phyloP scores from a whole-genome alignment of 257 asterid species.

The Fraxinus anomala region DNA sequence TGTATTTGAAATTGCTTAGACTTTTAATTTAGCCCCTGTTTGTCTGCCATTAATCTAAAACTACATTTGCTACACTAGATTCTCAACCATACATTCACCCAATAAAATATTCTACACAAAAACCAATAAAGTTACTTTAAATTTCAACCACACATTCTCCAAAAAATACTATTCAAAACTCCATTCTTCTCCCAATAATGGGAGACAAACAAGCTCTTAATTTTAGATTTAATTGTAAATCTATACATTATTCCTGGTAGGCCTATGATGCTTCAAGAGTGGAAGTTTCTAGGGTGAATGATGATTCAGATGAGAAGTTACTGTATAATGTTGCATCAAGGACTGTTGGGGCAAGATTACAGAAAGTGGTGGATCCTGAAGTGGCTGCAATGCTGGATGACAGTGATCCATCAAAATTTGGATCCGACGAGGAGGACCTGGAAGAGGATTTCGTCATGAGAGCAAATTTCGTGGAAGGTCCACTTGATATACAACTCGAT shows the following conservation, averaged over 20 bases:
- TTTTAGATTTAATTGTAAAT: slow-evolving; percentile 3
- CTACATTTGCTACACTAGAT: no score
- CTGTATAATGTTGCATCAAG: slow-evolving; percentile 59
- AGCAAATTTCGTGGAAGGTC: slow-evolving; percentile 68
- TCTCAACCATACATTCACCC: no score
- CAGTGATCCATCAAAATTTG: slow-evolving; percentile 53
- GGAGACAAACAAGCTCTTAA: no score
- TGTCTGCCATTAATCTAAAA: no score
- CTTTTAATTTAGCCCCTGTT: neutral
- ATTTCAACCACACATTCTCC: no score
- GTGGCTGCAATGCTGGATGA: slow-evolving; percentile 75
- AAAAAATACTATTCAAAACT: no score
- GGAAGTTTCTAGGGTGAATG: slow-evolving; percentile 48
- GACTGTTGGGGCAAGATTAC: slow-evolving; percentile 54
- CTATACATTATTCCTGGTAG: slow-evolving; percentile 35
- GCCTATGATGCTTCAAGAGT: slow-evolving; percentile 89
- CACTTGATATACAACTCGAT: slow-evolving; percentile 39
- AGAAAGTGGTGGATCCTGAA: slow-evolving; percentile 80
- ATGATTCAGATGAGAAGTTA: slow-evolving; percentile 50
- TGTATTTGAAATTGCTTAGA: neutral
- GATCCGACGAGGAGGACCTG: slow-evolving; percentile 81
- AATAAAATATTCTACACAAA: no score
- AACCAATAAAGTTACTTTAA: no score
- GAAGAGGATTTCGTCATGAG: slow-evolving; percentile 82
- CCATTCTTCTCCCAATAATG: no score